Percentiles rank a stretch among this genome's conserved stretches.
Evolutionary conservation across 1,284 basidiomycete species (phyloP).

Genomic region (Tilletia indica): DNA sequence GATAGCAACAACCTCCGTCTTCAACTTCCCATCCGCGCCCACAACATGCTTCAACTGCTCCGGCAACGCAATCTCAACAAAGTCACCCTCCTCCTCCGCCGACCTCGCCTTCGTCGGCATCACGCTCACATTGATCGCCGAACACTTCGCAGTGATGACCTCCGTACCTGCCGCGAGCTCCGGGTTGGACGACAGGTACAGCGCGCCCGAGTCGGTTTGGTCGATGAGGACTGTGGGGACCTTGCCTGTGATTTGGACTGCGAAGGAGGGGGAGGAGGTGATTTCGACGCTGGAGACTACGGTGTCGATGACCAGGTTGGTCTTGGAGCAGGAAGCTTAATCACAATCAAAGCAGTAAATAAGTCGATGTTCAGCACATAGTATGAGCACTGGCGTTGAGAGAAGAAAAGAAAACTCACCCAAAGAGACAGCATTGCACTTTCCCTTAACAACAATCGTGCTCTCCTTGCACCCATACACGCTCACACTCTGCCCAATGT

Average conservation of each 20-base stretch:
- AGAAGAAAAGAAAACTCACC: slow-evolving; percentile 61
- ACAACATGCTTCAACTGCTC: slow-evolving; percentile 92
- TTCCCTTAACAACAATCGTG: slow-evolving; percentile 84
- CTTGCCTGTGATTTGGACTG: slow-evolving; percentile 82
- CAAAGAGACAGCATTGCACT: slow-evolving; percentile 89
- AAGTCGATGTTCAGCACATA: slow-evolving; percentile 2
- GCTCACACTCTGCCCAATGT: slow-evolving; percentile 82
- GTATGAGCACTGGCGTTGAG: not conserved
- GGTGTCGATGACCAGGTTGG: slow-evolving; percentile 81
- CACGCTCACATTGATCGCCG: slow-evolving; percentile 85
- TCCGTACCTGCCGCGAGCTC: slow-evolving; percentile 66
- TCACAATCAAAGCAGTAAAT: not conserved
- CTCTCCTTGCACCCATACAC: slow-evolving; percentile 87
- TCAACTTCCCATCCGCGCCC: slow-evolving; percentile 67
- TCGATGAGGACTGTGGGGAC: slow-evolving; percentile 92
- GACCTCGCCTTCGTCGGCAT: slow-evolving; percentile 58
- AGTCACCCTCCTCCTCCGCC: slow-evolving; percentile 84
- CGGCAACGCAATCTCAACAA: slow-evolving; percentile 84
- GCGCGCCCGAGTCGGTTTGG: slow-evolving; percentile 88
- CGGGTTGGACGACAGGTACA: slow-evolving; percentile 84
- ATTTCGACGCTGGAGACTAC: slow-evolving; percentile 85
- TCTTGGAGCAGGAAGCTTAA: slow-evolving; percentile 83
- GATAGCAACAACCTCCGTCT: slow-evolving; percentile 51
- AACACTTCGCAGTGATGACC: slow-evolving; percentile 93
- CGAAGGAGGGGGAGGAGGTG: slow-evolving; percentile 88